These are phyloP conservation scores for Boletus tylopilopsis DNA, from an alignment of 768 basidiomycete species.

Conservation along the genomic window DNA sequence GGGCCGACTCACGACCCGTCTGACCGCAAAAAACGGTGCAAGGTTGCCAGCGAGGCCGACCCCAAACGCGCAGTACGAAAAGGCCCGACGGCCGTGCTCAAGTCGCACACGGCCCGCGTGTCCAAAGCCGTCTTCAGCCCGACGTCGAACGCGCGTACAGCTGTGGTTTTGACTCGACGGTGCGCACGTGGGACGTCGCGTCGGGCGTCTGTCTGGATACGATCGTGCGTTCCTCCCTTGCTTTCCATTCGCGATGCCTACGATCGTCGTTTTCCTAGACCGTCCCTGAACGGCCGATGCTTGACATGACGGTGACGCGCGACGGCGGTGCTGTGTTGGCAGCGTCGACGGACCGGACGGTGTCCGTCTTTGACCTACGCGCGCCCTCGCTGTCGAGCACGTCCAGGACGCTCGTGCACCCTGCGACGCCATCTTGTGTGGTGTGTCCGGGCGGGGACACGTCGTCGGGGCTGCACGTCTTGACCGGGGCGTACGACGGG, in stretches of 20 bases:
- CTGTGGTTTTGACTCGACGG: constrained; percentile 87
- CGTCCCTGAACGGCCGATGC: constrained; percentile 71
- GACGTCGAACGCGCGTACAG: constrained; percentile 54
- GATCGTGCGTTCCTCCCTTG: constrained; percentile 44
- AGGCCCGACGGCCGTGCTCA: constrained; percentile 68
- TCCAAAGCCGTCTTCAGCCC: constrained; percentile 63
- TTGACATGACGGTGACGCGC: constrained; percentile 51
- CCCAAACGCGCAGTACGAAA: constrained; percentile 46
- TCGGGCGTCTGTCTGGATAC: constrained; percentile 67
- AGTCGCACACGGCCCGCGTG: constrained; percentile 80
- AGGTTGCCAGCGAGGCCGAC: constrained; percentile 37
- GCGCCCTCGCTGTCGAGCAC: constrained; percentile 35
- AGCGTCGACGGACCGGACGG: constrained; percentile 71
- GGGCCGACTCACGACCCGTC: constrained; percentile 10
- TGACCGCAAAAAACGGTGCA: constrained; percentile 59
- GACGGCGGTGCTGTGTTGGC: constrained; percentile 48
- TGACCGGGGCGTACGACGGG: constrained; percentile 78
- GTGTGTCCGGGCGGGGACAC: constrained; percentile 21
- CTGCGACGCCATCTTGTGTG: constrained; percentile 68
- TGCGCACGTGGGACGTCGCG: constrained; percentile 85
- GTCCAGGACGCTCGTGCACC: constrained; percentile 49
- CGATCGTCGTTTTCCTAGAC: constrained; percentile 40
- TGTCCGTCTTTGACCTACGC: constrained; percentile 69
- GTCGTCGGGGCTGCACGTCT: constrained; percentile 38
- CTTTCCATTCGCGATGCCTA: neutral